Conservation (phyloP, 2,329 filamentous ascomycete genomes). For the Cordyceps farinosa region DNA sequence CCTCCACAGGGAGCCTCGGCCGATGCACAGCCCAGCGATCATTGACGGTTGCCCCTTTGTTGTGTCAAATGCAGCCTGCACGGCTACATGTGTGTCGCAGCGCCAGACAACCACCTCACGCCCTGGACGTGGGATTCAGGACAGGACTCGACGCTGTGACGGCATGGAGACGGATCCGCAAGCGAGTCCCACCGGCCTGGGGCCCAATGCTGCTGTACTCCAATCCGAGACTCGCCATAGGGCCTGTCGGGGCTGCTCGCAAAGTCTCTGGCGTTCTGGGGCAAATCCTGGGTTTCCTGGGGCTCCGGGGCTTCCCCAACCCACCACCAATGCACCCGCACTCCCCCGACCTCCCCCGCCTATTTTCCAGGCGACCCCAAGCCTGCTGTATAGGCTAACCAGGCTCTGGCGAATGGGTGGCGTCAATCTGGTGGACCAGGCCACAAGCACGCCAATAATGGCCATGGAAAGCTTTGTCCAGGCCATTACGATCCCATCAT, state of each 20-base stretch:
- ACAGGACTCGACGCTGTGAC: constrained; percentile 2
- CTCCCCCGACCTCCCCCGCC: constrained; percentile 15
- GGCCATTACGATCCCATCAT: constrained; percentile 17
- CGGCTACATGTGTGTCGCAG: constrained; percentile 1
- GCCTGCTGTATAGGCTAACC: neutral
- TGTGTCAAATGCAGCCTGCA: neutral
- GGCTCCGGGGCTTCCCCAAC: constrained; percentile 14
- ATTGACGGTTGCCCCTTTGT: neutral
- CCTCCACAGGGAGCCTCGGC: neutral
- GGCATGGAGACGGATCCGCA: constrained; percentile 7
- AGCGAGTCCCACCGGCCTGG: constrained; percentile 5
- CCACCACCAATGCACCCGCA: constrained; percentile 10
- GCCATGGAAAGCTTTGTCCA: neutral
- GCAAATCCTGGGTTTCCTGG: constrained; percentile 8
- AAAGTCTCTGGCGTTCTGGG: constrained; percentile 4
- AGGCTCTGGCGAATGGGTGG: constrained; percentile 12
- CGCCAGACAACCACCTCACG: neutral
- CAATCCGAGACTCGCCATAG: constrained; percentile 3
- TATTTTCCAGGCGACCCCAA: neutral
- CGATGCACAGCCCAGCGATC: neutral
- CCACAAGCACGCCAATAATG: constrained; percentile 5
- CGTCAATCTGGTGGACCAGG: constrained; percentile 12
- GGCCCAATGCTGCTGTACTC: neutral
- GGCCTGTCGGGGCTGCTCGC: neutral
- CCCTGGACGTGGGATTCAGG: neutral